These are phyloP conservation scores for Linnemannia zychae DNA, from an alignment of 192 early-diverging fungal species.

Conservation along the genomic window DNA sequence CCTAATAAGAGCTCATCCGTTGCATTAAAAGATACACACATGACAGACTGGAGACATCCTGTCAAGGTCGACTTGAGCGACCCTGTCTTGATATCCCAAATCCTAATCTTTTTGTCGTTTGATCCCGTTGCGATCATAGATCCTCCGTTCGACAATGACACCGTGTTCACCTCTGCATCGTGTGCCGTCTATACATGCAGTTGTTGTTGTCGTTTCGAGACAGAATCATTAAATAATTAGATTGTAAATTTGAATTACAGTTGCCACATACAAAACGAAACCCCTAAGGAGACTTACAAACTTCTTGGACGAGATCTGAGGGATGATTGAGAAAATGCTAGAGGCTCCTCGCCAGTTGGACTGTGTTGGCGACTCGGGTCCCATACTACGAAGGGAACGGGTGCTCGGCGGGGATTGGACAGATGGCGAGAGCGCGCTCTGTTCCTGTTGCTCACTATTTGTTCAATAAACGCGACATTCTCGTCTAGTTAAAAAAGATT, in stretches of 20 bases:
- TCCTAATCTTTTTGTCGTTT: conserved; percentile 83
- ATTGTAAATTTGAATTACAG: conserved; percentile 21
- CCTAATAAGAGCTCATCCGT: conserved; percentile 79
- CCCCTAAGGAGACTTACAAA: conserved; percentile 24
- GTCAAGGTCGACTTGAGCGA: conserved; percentile 71
- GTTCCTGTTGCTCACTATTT: conserved; percentile 42
- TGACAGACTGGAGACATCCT: conserved; percentile 88
- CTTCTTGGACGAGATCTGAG: conserved; percentile 38
- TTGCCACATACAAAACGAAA: background rate
- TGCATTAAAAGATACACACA: conserved; percentile 83
- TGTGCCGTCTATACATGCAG: conserved; percentile 64
- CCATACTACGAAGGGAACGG: conserved; percentile 38
- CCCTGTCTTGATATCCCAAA: conserved; percentile 85
- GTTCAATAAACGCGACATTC: background rate
- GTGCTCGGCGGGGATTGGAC: conserved; percentile 39
- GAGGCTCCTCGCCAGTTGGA: conserved; percentile 46
- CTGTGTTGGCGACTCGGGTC: conserved; percentile 47
- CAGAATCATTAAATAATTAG: conserved; percentile 10
- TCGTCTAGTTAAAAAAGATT: background rate
- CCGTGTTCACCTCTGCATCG: conserved; percentile 87
- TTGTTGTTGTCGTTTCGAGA: background rate
- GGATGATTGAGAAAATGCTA: conserved; percentile 52
- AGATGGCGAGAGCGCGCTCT: conserved; percentile 13
- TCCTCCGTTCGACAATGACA: conserved; percentile 78
- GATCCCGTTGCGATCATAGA: conserved; percentile 83